These are phyloP conservation scores for Pseudogymnoascus sp. DNA, from an alignment of 2,329 filamentous ascomycete species.

Conservation along the genomic window DNA sequence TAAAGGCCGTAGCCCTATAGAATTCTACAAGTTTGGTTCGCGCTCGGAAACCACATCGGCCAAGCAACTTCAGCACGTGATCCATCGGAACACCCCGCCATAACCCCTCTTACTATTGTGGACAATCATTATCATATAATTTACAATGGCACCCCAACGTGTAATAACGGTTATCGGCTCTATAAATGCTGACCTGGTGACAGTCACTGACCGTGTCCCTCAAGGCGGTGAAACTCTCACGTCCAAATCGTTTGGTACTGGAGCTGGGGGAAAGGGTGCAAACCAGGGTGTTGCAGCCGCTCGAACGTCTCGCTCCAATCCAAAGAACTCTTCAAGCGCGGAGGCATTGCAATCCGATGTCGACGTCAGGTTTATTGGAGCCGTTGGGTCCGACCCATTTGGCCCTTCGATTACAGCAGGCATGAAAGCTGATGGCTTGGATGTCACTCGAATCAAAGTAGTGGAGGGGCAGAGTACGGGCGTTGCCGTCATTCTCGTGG, in stretches of 20 bases:
- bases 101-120: neutral
- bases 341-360: slow-evolving; percentile 25
- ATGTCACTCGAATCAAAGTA: slow-evolving; percentile 46
- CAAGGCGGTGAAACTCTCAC: slow-evolving; percentile 81
- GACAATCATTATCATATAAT: neutral
- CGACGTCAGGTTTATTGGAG: slow-evolving; percentile 63
- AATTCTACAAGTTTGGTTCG: too few species aligned
- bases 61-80: neutral
- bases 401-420: slow-evolving; percentile 51
- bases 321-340: slow-evolving; percentile 28
- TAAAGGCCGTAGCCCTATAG: too few species aligned
- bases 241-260: slow-evolving; percentile 67
- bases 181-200: slow-evolving; percentile 90
- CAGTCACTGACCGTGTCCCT: slow-evolving; percentile 77
- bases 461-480: slow-evolving; percentile 51
- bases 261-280: slow-evolving; percentile 86
- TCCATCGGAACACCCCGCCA: neutral
- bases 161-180: slow-evolving; percentile 80
- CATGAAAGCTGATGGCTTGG: slow-evolving; percentile 55
- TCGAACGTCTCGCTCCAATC: slow-evolving; percentile 59
- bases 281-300: slow-evolving; percentile 91
- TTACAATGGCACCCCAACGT: slow-evolving; percentile 20
- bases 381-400: slow-evolving; percentile 64
- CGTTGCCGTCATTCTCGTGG: slow-evolving; percentile 68
- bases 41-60: too few species aligned